Evolutionary conservation across 2,329 filamentous ascomycete genomes (phyloP), one percentile per base, ranked within the genome.

Genomic region (Coniosporium tulheliwenetii): DNA sequence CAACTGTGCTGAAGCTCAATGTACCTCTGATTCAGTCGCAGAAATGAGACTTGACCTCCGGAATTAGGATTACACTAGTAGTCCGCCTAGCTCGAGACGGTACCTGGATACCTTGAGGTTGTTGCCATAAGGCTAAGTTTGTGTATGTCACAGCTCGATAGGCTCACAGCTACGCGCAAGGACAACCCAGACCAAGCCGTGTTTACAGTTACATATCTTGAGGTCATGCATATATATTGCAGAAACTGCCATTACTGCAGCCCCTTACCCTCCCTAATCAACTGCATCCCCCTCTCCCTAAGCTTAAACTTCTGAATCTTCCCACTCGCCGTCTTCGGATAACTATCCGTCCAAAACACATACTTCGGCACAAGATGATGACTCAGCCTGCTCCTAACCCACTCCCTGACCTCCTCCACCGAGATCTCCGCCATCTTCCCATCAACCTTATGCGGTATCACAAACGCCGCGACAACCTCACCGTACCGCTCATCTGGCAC

Each of bases 221-320:
- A 26, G 19, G 7, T 26, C 19, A 26, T 26, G 4, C 19, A 26
- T 26, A 26, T 7, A 26, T 7, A 26, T 26, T 3, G 19, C 32
- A 33, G 13, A 5, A 33, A 5, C 4, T 13, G 13, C 4, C 13
- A 4, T 33, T 39, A 50, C 15, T 48, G 42, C 36, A 48, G 40
- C 10, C 57, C 55, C 37, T 57, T 46, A 0, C 62, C 60, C 29
- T 65, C 57, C 30, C 54, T 58, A 37, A 76, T 45, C 41, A 73
- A 47, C 47, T 63, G 50, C 33, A 71, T 54, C 0, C 75, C 87
- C 52, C 71, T 64, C 12, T 86, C 81, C 53, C 75, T 73, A 52
- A 96, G 59, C 64, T 81, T 89, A 57, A 82, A 95, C 65, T 96
- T 95, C 64, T 94, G 85, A 42, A 96, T 87, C 73, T 98, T 98